Evolutionary conservation across 1,284 basidiomycete genomes (phyloP).

Genomic region (Mycena sp.): DNA sequence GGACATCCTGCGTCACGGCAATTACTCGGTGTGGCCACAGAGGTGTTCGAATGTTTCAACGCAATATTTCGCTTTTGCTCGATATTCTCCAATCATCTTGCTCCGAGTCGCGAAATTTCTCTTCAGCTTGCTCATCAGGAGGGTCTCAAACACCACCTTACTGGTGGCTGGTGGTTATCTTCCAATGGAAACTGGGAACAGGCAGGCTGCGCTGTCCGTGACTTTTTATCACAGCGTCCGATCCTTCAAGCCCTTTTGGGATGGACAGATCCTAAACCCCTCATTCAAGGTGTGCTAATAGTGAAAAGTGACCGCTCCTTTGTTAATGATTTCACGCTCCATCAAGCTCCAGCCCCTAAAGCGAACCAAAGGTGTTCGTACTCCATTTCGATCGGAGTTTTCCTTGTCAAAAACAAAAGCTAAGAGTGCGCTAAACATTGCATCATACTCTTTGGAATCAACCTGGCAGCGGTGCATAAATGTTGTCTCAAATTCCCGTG

Average conservation of each 20-base stretch:
- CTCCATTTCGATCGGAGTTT: neutral
- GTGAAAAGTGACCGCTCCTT: neutral
- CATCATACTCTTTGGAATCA: neutral
- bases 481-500: constrained; percentile 2
- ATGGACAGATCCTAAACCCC: neutral
- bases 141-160: neutral
- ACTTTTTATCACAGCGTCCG: neutral
- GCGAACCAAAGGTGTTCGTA: neutral
- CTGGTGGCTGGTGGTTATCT: too few species aligned
- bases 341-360: neutral
- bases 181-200: neutral
- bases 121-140: constrained; percentile 5
- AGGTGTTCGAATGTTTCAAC: constrained; percentile 49
- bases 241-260: constrained; percentile 14
- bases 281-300: neutral
- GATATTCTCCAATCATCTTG: constrained; percentile 47
- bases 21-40: constrained; percentile 41
- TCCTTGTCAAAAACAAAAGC: neutral
- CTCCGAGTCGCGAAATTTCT: too few species aligned
- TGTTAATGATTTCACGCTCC: neutral
- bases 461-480: neutral
- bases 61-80: constrained; percentile 45
- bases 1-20: constrained; percentile 48
- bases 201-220: constrained; percentile 1
- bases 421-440: neutral